phyloP scores from a whole-genome alignment of 2,329 filamentous ascomycete genomes.

The Fusarium sp. region DNA sequence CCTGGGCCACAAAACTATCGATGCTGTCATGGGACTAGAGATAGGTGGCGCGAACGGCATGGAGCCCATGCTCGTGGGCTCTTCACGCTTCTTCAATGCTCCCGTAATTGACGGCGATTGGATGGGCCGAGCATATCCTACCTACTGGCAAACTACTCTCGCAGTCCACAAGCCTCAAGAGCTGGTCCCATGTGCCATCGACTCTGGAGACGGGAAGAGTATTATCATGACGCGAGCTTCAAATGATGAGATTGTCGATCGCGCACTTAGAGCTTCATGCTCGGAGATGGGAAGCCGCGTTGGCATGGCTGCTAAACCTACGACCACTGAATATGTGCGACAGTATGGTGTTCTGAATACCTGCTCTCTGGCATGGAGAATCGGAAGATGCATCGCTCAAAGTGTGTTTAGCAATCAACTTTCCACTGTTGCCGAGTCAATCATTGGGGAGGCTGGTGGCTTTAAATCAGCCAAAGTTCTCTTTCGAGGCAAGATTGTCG shows the following conservation, averaged over 20 bases:
- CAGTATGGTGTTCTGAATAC: not conserved
- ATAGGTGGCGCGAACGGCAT: conserved; percentile 38
- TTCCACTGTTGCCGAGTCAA: not conserved
- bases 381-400: conserved; percentile 1
- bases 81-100: not conserved
- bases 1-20: not conserved
- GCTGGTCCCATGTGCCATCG: conserved; percentile 2
- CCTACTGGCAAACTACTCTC: conserved; percentile 29
- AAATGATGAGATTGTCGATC: conserved; percentile 10
- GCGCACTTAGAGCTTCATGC: not conserved
- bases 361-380: conserved; percentile 1
- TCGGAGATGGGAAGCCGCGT: conserved; percentile 7
- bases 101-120: conserved; percentile 32
- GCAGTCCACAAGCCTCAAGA: not conserved
- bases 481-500: conserved; percentile 2
- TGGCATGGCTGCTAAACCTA: not conserved
- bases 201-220: conserved; percentile 9
- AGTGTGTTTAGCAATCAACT: not conserved
- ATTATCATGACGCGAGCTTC: conserved; percentile 13
- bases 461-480: not conserved
- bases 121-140: conserved; percentile 39
- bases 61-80: conserved; percentile 9
- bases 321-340: not conserved
- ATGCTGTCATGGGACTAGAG: conserved; percentile 29
- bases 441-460: not conserved